Evolutionary conservation across 1,284 basidiomycete genomes (phyloP).

Genomic region (Taiwanofungus camphoratus): DNA sequence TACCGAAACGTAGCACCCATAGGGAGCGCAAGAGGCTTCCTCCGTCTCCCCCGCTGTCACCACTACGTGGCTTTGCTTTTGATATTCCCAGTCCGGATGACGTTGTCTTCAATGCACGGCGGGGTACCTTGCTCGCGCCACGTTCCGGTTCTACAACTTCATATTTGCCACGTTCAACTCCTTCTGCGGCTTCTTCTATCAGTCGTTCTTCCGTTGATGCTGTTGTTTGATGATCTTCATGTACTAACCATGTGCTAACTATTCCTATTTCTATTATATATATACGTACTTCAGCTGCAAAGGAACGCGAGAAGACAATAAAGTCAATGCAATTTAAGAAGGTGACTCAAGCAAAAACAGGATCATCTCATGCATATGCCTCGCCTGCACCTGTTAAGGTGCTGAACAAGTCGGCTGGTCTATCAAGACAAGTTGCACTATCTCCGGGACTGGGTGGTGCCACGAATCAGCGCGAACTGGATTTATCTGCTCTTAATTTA

Average conservation of each 20-base stretch:
- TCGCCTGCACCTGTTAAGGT: constrained; percentile 40
- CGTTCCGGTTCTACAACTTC: constrained; percentile 28
- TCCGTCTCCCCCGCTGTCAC: constrained; percentile 26
- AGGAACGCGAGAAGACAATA: constrained; percentile 69
- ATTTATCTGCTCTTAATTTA: constrained; percentile 74
- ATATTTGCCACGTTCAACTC: constrained; percentile 11
- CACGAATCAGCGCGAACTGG: constrained; percentile 53
- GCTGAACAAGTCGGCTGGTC: constrained; percentile 29
- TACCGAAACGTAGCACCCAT: constrained; percentile 14
- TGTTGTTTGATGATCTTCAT: constrained; percentile 34
- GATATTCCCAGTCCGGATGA: constrained; percentile 87
- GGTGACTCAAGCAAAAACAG: constrained; percentile 23
- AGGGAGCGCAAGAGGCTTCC: constrained; percentile 8
- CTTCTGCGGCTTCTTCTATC: constrained; percentile 17
- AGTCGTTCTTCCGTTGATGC: constrained; percentile 19
- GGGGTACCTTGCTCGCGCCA: constrained; percentile 58
- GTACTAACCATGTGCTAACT: constrained; percentile 36
- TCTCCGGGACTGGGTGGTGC: constrained; percentile 26
- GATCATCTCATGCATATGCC: constrained; percentile 30
- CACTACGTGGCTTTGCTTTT: constrained; percentile 54
- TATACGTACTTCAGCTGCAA: constrained; percentile 56
- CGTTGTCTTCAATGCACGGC: constrained; percentile 71
- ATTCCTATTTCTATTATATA: constrained; percentile 25
- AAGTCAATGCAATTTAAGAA: constrained; percentile 48
- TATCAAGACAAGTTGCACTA: constrained; percentile 33